Evolutionary conservation across 257 asterid species (phyloP), one percentile per base, ranked within the genome.

Genomic region (Solanum virginianum): DNA sequence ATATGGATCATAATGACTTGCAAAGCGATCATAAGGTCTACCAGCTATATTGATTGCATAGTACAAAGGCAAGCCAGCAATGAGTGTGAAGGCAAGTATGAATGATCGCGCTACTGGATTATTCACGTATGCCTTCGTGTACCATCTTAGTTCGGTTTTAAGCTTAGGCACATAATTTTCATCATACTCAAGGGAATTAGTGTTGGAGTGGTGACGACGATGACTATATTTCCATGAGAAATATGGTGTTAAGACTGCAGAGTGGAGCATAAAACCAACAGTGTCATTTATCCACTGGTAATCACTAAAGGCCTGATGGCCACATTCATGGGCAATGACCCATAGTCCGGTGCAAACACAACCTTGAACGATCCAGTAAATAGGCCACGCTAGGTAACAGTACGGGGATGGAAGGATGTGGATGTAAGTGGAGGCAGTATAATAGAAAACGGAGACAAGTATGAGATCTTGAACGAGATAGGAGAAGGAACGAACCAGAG

Each of bases 1-100:
- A 22, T 85, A 54, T 22, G 87, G 87, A 47, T 85, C 45, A 17
- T 6, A 85, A 3, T 79, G 87, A 32, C 87, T 79, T 8, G 87
- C 84, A 55, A 77, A 85, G 1, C 80, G 80, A 3, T 62, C 80
- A 18, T 77, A 85, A 10, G 26, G 45, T 62, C 26, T 79, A 1
- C 84, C 87, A 3, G 69, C 36, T 60, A 60, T 9, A 36, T 68
- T 68, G 24, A 68, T 29, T 22, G 49, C 1, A 32, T 14, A 68
- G 24, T 68, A 68, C 7, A 68, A 36, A 32, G 49, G 77, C 11
- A 32, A 68, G 22, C 49, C 77, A 36, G 8, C 14, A 68, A 1
- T 68, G 24, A 68, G 24, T 0, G 77, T 68, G 8, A 66, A 65
- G 3, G 20, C n/a, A 29, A 65, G 2, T 65, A 65, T 1, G 10